These are phyloP conservation scores for Antitrichia curtipendula DNA, from an alignment of 225 moss, liverwort and hornwort genomes.

Conservation along the genomic window DNA sequence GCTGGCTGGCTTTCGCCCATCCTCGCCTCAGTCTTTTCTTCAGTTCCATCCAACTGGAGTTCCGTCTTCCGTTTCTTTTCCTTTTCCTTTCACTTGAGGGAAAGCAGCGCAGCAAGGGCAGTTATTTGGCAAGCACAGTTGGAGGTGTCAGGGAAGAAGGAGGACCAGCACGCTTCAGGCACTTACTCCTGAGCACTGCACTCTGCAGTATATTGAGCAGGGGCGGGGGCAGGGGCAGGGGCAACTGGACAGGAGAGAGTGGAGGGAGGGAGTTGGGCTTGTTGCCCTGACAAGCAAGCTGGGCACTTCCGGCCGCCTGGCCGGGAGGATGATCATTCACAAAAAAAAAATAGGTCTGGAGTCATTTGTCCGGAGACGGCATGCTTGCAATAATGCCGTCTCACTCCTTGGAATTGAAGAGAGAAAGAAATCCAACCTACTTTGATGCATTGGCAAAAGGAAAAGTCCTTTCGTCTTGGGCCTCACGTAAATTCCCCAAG, in stretches of 20 bases:
- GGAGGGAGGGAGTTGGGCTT: neutral
- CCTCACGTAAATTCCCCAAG: fast-evolving
- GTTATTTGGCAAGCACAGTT: neutral
- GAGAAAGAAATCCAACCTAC: neutral
- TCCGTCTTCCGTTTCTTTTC: neutral
- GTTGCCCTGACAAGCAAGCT: neutral
- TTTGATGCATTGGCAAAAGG: neutral
- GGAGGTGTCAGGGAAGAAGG: neutral
- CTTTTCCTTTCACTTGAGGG: neutral
- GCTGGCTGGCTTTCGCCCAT: neutral
- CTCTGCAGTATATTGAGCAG: neutral
- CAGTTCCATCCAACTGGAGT: neutral
- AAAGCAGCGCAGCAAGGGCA: neutral
- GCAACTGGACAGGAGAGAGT: neutral
- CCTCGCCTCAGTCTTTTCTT: neutral
- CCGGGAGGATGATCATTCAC: neutral
- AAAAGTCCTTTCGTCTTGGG: neutral
- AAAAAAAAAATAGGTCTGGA: neutral
- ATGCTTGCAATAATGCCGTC: neutral
- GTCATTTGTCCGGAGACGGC: neutral
- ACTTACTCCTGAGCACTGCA: neutral
- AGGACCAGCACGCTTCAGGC: neutral
- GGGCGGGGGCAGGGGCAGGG: neutral
- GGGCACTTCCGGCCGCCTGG: neutral
- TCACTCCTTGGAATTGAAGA: neutral